Percentiles rank a stretch among this genome's conserved stretches.
These are phyloP conservation scores for Erigeron philadelphicus DNA, from an alignment of 140 eudicot genomes.

Conservation along the genomic window DNA sequence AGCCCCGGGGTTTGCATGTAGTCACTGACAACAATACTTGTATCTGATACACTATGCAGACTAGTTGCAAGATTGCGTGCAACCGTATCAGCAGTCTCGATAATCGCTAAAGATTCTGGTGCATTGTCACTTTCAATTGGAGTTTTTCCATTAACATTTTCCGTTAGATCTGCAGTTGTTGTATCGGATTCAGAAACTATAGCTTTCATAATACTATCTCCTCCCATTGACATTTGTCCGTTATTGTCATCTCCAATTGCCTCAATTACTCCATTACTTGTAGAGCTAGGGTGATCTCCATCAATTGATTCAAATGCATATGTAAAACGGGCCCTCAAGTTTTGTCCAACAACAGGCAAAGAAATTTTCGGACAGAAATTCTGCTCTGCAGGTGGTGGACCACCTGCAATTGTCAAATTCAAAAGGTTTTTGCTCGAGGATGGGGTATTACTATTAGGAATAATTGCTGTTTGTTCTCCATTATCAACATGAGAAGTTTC, in stretches of 20 bases:
- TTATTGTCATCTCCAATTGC: slow-evolving; percentile 19
- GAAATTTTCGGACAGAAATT: slow-evolving; percentile 72
- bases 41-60: slow-evolving; percentile 6
- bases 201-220: slow-evolving; percentile 23
- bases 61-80: slow-evolving; percentile 12
- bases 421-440: slow-evolving; percentile 27
- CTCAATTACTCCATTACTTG: slow-evolving; percentile 22
- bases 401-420: slow-evolving; percentile 90
- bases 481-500: slow-evolving; percentile 28
- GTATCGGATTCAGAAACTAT: slow-evolving; percentile 21
- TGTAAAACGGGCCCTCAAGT: slow-evolving; percentile 56
- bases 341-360: slow-evolving; percentile 81
- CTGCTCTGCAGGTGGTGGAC: slow-evolving; percentile 87
- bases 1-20: not conserved
- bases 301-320: slow-evolving; percentile 31
- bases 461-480: slow-evolving; percentile 21
- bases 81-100: slow-evolving; percentile 16
- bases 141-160: not conserved
- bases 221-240: not conserved
- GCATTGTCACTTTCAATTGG: not conserved
- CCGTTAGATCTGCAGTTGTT: slow-evolving; percentile 15
- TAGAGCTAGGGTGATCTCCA: slow-evolving; percentile 24
- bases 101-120: slow-evolving; percentile 24
- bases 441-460: slow-evolving; percentile 27
- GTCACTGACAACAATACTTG: slow-evolving; percentile 16